These are phyloP conservation scores for Flaveria ramosissima DNA, from an alignment of 129 eudicot species.

Conservation along the genomic window DNA sequence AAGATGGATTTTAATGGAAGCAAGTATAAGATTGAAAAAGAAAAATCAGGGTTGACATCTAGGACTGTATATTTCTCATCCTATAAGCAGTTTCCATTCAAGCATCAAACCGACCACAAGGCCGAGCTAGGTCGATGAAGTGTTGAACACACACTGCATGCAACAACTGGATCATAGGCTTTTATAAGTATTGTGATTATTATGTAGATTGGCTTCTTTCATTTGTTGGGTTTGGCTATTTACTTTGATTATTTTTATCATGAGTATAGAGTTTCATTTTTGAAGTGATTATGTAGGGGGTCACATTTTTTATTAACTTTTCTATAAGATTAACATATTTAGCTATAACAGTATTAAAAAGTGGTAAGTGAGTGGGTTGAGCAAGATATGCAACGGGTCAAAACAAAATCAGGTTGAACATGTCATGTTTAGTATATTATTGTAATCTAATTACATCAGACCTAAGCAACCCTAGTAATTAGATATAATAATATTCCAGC, in stretches of 20 bases:
- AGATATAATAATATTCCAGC: conserved; percentile 8
- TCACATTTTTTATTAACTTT: background rate
- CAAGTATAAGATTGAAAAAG: conserved; percentile 29
- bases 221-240: background rate
- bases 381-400: background rate
- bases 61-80: conserved; percentile 26
- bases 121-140: conserved; percentile 14
- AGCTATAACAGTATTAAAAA: background rate
- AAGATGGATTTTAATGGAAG: conserved; percentile 47
- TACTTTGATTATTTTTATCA: conserved; percentile 15
- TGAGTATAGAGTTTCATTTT: background rate
- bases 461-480: conserved; percentile 11
- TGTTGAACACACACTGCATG: conserved; percentile 13
- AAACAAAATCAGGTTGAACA: background rate
- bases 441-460: conserved; percentile 20
- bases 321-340: conserved; percentile 3
- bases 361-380: background rate
- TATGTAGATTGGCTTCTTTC: conserved; percentile 10
- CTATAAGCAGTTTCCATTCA: conserved; percentile 31
- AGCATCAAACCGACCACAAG: conserved; percentile 30
- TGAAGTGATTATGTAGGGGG: background rate
- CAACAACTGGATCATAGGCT: conserved; percentile 21
- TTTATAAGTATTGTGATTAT: conserved; percentile 25
- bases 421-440: background rate
- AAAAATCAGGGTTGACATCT: background rate